Evolutionary conservation across 2,329 filamentous ascomycete species (phyloP).

Genomic region (Pseudopyricularia javanii): DNA sequence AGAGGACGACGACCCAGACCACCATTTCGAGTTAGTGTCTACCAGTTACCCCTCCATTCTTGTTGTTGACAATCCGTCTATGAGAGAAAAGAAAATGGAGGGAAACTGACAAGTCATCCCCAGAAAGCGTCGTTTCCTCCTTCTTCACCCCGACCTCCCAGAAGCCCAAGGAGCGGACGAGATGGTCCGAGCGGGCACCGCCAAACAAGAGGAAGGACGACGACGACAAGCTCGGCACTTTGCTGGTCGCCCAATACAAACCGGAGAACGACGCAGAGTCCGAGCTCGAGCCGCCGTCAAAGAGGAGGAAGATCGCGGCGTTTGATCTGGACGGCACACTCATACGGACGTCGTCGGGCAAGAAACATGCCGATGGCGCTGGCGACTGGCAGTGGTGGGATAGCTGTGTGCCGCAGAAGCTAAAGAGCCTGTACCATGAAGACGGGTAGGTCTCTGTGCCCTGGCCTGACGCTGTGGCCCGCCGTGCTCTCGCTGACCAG

Average conservation of each 20-base stretch:
- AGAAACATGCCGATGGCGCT: constrained; percentile 57
- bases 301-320: constrained; percentile 51
- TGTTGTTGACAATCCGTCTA: not conserved
- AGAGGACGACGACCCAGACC: constrained; percentile 39
- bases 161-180: constrained; percentile 65
- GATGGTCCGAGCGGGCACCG: constrained; percentile 56
- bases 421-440: constrained; percentile 53
- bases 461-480: not conserved
- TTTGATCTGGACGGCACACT: constrained; percentile 82
- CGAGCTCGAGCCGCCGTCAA: constrained; percentile 14
- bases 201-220: constrained; percentile 7
- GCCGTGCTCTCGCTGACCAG: not conserved
- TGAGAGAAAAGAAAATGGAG: no score
- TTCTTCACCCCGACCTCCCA: constrained; percentile 86
- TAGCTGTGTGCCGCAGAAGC: constrained; percentile 48
- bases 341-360: constrained; percentile 68
- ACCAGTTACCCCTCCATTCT: not conserved
- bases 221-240: constrained; percentile 36
- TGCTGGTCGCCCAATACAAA: constrained; percentile 66
- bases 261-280: constrained; percentile 21
- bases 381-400: constrained; percentile 96
- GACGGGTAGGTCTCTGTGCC: constrained; percentile 40
- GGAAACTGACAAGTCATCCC: constrained; percentile 8
- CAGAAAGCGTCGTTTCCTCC: constrained; percentile 59
- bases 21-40: constrained; percentile 33